phyloP scores from a whole-genome alignment of 2,329 filamentous ascomycete genomes.

The Westerdykella sp. region DNA sequence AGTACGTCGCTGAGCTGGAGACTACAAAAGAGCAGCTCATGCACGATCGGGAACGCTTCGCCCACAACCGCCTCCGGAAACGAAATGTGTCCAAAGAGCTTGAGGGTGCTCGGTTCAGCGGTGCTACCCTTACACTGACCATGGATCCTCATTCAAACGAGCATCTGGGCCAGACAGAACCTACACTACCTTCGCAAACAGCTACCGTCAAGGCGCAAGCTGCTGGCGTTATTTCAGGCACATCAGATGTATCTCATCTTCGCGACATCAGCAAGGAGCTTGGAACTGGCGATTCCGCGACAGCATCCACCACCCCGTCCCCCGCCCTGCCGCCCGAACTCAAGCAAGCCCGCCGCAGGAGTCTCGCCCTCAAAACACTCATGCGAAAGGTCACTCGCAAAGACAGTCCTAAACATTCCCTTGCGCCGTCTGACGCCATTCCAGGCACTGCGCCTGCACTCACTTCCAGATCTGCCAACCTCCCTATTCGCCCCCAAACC shows the following conservation, averaged over 20 bases:
- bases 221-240: conserved; percentile 14
- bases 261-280: too few relatives aligned
- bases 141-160: conserved; percentile 14
- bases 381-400: conserved; percentile 25
- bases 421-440: too few relatives aligned
- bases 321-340: conserved; percentile 19
- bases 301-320: too few relatives aligned
- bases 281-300: too few relatives aligned
- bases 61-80: conserved; percentile 17
- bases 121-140: conserved; percentile 29
- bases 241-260: conserved; percentile 3
- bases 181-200: conserved; percentile 2
- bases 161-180: conserved; percentile 4
- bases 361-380: conserved; percentile 20
- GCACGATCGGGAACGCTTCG: conserved; percentile 28
- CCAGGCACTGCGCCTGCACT: too few relatives aligned
- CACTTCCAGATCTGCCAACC: too few relatives aligned
- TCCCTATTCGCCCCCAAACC: too few relatives aligned
- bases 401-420: conserved; percentile 3
- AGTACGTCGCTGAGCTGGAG: conserved; percentile 18
- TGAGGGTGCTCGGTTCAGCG: conserved; percentile 26
- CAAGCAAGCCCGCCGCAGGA: conserved; percentile 12
- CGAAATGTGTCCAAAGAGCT: conserved; percentile 17
- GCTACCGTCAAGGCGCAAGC: neutral
- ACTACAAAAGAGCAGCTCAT: conserved; percentile 27